Conservation (phyloP, 2,329 filamentous ascomycete genomes). For the Fusarium decemcellulare region DNA sequence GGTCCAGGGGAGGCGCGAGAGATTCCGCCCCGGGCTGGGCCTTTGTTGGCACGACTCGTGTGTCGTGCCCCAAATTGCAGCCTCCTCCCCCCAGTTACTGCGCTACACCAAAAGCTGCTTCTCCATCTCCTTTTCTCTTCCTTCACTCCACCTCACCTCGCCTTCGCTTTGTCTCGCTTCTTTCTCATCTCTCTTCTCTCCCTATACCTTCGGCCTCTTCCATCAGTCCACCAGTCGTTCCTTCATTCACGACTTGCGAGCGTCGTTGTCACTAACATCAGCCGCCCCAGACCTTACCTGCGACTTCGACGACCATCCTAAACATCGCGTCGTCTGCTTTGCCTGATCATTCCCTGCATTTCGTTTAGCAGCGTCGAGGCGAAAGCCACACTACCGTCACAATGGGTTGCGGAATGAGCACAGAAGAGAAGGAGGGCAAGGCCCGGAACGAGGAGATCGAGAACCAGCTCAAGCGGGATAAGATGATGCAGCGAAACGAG, state of each 20-base stretch:
- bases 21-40: slow-evolving; percentile 48
- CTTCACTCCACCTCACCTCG: slow-evolving; percentile 46
- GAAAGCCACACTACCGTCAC: slow-evolving; percentile 64
- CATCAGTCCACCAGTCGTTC: slow-evolving; percentile 35
- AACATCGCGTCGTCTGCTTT: slow-evolving; percentile 38
- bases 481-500: slow-evolving; percentile 99
- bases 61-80: slow-evolving; percentile 51
- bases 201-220: slow-evolving; percentile 39
- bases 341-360: slow-evolving; percentile 23
- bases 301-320: slow-evolving; percentile 35
- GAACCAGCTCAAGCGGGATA: slow-evolving; percentile 98
- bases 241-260: slow-evolving; percentile 39
- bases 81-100: slow-evolving; percentile 44
- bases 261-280: slow-evolving; percentile 36
- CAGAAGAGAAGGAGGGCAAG: slow-evolving; percentile 99
- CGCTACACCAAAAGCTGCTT: slow-evolving; percentile 48
- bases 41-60: slow-evolving; percentile 50
- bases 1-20: slow-evolving; percentile 49
- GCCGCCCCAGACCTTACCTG: slow-evolving; percentile 29
- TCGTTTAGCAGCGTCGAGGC: slow-evolving; percentile 31
- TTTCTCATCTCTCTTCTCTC: slow-evolving; percentile 42
- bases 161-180: slow-evolving; percentile 43
- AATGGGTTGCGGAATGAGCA: slow-evolving; percentile 99
- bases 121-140: slow-evolving; percentile 50
- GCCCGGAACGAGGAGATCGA: slow-evolving; percentile 99